Conservation (phyloP, 2,329 filamentous ascomycete species). For the Arthrobotrys musiformis region DNA sequence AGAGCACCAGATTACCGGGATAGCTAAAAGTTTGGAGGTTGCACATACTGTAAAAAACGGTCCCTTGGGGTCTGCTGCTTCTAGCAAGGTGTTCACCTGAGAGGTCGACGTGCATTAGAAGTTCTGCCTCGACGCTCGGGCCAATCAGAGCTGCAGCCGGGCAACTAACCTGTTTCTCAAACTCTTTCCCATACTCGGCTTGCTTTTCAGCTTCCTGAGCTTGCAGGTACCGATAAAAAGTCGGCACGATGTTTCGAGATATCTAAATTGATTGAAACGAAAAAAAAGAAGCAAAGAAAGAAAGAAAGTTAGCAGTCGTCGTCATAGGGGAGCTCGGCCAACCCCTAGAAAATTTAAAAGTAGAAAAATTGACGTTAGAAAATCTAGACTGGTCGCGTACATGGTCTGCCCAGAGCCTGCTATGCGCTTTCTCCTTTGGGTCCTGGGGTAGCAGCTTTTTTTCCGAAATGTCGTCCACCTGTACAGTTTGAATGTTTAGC, state of each 20-base stretch:
- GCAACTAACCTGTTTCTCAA: conserved; percentile 74
- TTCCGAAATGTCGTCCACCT: conserved; percentile 78
- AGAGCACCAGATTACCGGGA: conserved; percentile 16
- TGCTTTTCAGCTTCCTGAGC: conserved; percentile 72
- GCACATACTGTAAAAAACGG: conserved; percentile 59
- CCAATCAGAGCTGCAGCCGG: conserved; percentile 35
- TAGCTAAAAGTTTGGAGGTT: neutral
- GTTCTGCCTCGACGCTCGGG: conserved; percentile 12
- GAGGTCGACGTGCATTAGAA: conserved; percentile 46
- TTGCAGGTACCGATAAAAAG: conserved; percentile 79
- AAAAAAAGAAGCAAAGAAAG: neutral
- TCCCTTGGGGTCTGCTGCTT: conserved; percentile 60
- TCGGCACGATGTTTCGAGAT: conserved; percentile 78
- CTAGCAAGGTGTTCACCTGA: conserved; percentile 61
- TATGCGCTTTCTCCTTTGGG: conserved; percentile 76
- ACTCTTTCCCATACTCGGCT: conserved; percentile 69
- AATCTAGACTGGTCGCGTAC: conserved; percentile 63
- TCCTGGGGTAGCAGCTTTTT: conserved; percentile 74
- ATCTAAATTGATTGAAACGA: conserved; percentile 66
- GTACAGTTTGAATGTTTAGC: conserved; percentile 15
- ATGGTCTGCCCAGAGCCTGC: conserved; percentile 82
- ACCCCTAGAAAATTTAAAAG: neutral
- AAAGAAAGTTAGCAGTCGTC: conserved; percentile 4
- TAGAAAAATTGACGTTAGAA: neutral
- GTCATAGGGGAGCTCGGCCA: neutral